phyloP scores from a whole-genome alignment of 352 stramenopile species.

The Globisporangium sylvaticum region DNA sequence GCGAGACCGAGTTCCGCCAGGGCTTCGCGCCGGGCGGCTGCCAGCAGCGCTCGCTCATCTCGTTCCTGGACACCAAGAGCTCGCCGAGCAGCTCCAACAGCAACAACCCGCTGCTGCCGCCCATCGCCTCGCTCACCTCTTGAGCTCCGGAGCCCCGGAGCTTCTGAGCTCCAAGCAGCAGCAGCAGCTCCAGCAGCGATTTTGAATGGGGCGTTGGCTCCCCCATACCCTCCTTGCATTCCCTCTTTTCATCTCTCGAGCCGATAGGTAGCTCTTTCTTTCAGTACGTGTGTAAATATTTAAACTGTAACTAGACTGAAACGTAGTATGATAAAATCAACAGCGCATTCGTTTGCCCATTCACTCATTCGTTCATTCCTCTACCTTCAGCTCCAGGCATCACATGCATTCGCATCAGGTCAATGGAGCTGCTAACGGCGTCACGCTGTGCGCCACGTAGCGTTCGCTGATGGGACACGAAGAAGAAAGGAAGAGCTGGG shows the following conservation, averaged over 20 bases:
- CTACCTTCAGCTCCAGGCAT: not conserved
- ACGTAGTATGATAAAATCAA: slow-evolving; percentile 6
- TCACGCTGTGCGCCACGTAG: not conserved
- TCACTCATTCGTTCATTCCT: not conserved
- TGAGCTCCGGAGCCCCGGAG: not conserved
- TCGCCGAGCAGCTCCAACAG: not conserved
- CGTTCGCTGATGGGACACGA: not conserved
- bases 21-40: not conserved
- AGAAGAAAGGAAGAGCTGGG: not conserved
- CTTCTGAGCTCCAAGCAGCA: not conserved
- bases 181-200: not conserved
- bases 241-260: not conserved
- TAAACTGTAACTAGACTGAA: slow-evolving; percentile 10
- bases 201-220: not conserved
- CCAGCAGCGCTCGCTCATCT: slow-evolving; percentile 8
- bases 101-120: slow-evolving; percentile 1
- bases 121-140: slow-evolving; percentile 14
- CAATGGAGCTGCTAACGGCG: not conserved
- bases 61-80: slow-evolving; percentile 12
- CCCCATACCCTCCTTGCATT: not conserved
- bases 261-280: not conserved
- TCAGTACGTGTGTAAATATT: slow-evolving; percentile 9
- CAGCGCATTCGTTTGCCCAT: not conserved
- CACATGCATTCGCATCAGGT: not conserved
- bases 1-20: slow-evolving; percentile 6